Evolutionary conservation across 2,329 filamentous ascomycete genomes (phyloP).

Genomic region (Hymenoscyphus fraxineus): DNA sequence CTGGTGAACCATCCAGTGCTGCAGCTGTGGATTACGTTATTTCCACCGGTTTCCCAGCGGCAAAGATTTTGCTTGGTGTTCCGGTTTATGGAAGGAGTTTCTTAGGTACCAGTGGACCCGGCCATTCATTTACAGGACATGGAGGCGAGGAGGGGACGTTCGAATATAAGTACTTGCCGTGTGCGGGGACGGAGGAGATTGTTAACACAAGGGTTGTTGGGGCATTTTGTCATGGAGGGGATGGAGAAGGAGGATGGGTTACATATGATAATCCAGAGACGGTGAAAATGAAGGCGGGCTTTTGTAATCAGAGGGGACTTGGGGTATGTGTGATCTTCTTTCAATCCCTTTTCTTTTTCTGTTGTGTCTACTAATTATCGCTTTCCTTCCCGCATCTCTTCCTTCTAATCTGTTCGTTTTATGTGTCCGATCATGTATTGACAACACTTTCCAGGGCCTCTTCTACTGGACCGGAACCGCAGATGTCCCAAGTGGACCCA

Average conservation of each 20-base stretch:
- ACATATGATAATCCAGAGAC: constrained; percentile 77
- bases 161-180: constrained; percentile 68
- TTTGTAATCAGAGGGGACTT: constrained; percentile 66
- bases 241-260: constrained; percentile 73
- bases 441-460: constrained; percentile 50
- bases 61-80: constrained; percentile 72
- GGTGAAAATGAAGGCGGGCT: constrained; percentile 70
- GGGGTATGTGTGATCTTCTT: constrained; percentile 44
- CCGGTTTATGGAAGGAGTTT: constrained; percentile 75
- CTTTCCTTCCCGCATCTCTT: not conserved
- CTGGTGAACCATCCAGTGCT: constrained; percentile 61
- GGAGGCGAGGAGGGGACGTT: constrained; percentile 67
- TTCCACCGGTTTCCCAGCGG: constrained; percentile 60
- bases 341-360: not conserved
- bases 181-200: constrained; percentile 57
- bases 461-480: constrained; percentile 81
- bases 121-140: constrained; percentile 54
- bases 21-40: constrained; percentile 63
- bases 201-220: constrained; percentile 65
- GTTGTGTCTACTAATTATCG: not conserved
- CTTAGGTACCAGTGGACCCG: constrained; percentile 59
- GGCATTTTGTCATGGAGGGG: constrained; percentile 67
- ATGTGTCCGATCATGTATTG: not conserved
- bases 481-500: constrained; percentile 56
- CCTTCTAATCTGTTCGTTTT: not conserved